These are phyloP conservation scores for Selenicereus undatus DNA, from an alignment of 148 eudicot genomes.

Conservation along the genomic window DNA sequence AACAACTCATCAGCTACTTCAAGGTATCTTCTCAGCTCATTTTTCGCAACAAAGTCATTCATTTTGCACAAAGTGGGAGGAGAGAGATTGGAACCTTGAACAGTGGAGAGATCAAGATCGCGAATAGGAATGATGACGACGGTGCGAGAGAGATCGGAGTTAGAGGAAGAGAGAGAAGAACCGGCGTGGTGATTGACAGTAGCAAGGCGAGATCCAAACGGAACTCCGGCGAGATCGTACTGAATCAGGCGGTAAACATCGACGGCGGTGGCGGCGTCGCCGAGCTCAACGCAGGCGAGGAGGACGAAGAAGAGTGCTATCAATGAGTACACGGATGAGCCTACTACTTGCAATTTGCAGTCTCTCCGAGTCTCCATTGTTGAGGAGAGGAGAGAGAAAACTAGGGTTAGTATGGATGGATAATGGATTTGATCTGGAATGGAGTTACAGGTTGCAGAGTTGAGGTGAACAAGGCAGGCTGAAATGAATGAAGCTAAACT, in stretches of 20 bases:
- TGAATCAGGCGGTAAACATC: constrained; percentile 96
- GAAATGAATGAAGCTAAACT: not conserved
- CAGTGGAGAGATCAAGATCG: constrained; percentile 54
- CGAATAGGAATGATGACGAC: constrained; percentile 72
- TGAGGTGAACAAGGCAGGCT: not conserved
- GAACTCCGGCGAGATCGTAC: constrained; percentile 89
- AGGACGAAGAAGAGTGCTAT: constrained; percentile 50
- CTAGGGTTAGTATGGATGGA: constrained; percentile 7
- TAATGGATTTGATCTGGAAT: constrained; percentile 7
- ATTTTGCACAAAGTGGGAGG: not conserved
- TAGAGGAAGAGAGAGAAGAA: constrained; percentile 49
- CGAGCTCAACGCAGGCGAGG: constrained; percentile 73
- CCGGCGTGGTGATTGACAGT: constrained; percentile 86
- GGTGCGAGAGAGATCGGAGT: constrained; percentile 75
- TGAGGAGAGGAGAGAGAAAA: constrained; percentile 14
- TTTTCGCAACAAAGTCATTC: not conserved
- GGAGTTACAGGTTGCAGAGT: constrained; percentile 1
- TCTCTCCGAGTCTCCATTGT: constrained; percentile 43
- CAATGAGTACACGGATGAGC: constrained; percentile 50
- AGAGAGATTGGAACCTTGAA: constrained; percentile 45
- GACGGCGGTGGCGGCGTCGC: constrained; percentile 89
- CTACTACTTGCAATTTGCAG: constrained; percentile 25
- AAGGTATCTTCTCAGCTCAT: not conserved
- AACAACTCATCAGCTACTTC: not conserved
- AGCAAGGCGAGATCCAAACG: constrained; percentile 84